Evolutionary conservation across 108 stramenopile genomes (phyloP), one percentile per base, ranked within the genome.

Genomic region (Poteriospumella lacustris): DNA sequence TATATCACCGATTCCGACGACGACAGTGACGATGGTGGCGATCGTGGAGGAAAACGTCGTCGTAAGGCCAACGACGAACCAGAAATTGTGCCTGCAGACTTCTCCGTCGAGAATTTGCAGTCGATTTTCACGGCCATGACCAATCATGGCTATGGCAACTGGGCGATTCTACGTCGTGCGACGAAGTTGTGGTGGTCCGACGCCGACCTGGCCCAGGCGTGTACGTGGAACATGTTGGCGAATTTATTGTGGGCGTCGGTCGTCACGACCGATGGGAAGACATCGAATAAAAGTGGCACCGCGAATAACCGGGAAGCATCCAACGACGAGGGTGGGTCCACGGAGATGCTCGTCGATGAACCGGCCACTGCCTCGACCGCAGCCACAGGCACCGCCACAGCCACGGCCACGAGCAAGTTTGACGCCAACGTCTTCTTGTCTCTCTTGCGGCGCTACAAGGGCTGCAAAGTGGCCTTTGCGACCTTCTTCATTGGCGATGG

Each of bases 61-160:
- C 52, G 52, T 19, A 56, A 56, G 52, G 60, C 60, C 28, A 64
- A 64, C 15, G 60, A 64, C 31, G 60, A 64, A 64, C 9, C 28
- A 31, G 24, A 24, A 5, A 64, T 64, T 64, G 60, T 64, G 3
- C n/a, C n/a, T n/a, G n/a, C n/a, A n/a, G 60, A 64, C 9, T 64
- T 64, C 5, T 34, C 15, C 31, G 9, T 3, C 33, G 60, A 31
- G 9, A 64, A 64, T 64, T 24, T 64, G 12, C 15, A 64, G 28
- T 33, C 5, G 28, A 3, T 64, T 64, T 34, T 12, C 15, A 5
- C 3, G 28, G 15, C 60, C 31, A 12, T 64, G 24, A 33, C 36
- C 24, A 64, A 3, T 33, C 28, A 5, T 5, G 60, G 60, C 15
- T 64, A 12, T 64, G 60, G 60, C 3, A 64, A 64, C 36, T 64